Percentiles rank a stretch among this genome's conserved stretches.
Evolutionary conservation across 371 early-diverging fungal genomes (phyloP).

Genomic region (Smittium mucronatum): DNA sequence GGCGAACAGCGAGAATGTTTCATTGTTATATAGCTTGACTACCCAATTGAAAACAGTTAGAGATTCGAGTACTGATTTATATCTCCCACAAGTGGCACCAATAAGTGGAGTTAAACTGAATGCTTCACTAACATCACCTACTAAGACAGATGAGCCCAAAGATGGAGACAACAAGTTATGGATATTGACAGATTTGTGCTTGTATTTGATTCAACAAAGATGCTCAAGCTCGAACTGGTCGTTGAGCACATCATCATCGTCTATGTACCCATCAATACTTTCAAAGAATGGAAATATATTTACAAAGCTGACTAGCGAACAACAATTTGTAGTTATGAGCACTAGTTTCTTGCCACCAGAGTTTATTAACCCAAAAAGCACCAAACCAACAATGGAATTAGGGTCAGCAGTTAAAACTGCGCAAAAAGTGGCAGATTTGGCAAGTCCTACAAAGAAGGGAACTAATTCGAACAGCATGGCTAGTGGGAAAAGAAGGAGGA

Average conservation of each 20-base stretch:
- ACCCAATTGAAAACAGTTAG: conserved; percentile 65
- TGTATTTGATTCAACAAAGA: conserved; percentile 6
- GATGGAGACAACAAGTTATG: not conserved
- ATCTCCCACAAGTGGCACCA: not conserved
- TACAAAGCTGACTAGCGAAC: conserved; percentile 2
- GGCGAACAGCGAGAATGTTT: conserved; percentile 66
- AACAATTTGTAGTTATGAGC: conserved; percentile 3
- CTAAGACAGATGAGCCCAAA: not conserved
- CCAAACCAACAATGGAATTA: too few relatives aligned
- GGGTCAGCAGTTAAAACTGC: not conserved
- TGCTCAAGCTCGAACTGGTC: not conserved
- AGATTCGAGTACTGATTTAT: not conserved
- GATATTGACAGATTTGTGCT: not conserved
- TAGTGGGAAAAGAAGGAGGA: too few relatives aligned
- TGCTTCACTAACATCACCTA: not conserved
- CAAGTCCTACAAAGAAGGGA: not conserved
- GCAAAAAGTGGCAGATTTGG: not conserved
- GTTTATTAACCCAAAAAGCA: not conserved
- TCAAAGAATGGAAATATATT: not conserved
- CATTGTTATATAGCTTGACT: conserved; percentile 60
- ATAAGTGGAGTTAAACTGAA: not conserved
- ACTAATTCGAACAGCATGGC: not conserved
- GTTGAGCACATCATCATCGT: conserved; percentile 24
- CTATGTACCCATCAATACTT: not conserved
- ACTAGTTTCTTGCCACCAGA: not conserved